A percentile compares a stretch with the other conserved stretches of the same genome.
Evolutionary conservation across 176 grass and related monocot genomes (phyloP).

Genomic region (Carex pumila): DNA sequence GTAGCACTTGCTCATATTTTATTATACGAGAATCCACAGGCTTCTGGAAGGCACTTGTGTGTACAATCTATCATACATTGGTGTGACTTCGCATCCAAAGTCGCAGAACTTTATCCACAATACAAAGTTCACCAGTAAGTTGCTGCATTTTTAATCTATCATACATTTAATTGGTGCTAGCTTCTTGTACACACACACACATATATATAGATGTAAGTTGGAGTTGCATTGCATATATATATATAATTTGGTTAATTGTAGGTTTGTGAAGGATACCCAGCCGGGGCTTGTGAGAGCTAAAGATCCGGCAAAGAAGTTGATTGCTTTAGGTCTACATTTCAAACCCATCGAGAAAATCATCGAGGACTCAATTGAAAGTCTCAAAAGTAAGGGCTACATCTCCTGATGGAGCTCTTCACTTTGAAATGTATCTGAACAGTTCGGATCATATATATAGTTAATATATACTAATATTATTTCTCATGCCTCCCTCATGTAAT

Average conservation of each 20-base stretch:
- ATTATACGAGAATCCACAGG: slow-evolving; percentile 53
- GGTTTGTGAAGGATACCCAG: slow-evolving; percentile 65
- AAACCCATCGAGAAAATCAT: slow-evolving; percentile 65
- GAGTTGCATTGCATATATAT: not conserved
- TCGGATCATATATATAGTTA: too few relatives aligned
- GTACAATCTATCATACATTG: slow-evolving; percentile 56
- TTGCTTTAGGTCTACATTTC: slow-evolving; percentile 56
- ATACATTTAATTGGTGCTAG: too few relatives aligned
- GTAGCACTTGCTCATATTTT: slow-evolving; percentile 68
- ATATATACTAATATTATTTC: too few relatives aligned
- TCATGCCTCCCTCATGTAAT: too few relatives aligned
- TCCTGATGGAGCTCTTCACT: not conserved
- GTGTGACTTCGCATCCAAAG: slow-evolving; percentile 59
- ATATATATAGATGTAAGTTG: not conserved
- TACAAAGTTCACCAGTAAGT: slow-evolving; percentile 61
- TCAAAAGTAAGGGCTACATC: slow-evolving; percentile 52
- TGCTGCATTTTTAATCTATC: too few relatives aligned
- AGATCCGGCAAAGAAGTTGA: slow-evolving; percentile 59
- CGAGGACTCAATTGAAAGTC: slow-evolving; percentile 56
- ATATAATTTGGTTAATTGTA: not conserved
- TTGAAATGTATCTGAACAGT: too few relatives aligned
- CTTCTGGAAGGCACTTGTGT: slow-evolving; percentile 82
- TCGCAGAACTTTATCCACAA: slow-evolving; percentile 55
- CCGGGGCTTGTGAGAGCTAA: slow-evolving; percentile 56
- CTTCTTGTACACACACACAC: too few relatives aligned